Conservation (phyloP, 2,329 filamentous ascomycete species). For the Thermothelomyces thermophilus region DNA sequence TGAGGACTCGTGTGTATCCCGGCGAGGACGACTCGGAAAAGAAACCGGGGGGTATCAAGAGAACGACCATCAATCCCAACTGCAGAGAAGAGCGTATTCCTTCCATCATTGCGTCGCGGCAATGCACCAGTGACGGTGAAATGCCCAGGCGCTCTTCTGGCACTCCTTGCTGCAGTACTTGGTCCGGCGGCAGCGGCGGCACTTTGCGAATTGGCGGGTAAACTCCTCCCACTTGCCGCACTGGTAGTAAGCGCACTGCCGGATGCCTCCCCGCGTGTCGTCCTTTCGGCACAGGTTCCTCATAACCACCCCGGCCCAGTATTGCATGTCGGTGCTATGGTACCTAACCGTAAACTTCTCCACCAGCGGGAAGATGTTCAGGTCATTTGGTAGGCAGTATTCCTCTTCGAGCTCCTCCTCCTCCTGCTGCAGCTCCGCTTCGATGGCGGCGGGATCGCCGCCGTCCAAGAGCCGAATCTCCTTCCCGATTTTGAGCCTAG, state of each 20-base stretch:
- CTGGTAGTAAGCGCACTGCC: conserved; percentile 96
- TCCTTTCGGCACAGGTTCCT: conserved; percentile 97
- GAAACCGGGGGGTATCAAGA: conserved; percentile 26
- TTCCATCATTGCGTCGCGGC: conserved; percentile 51
- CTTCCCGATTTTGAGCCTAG: conserved; percentile 80
- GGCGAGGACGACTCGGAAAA: conserved; percentile 4
- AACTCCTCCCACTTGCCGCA: conserved; percentile 98
- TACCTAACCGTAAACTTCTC: conserved; percentile 97
- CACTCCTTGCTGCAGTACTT: conserved; percentile 99
- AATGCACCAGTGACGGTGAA: conserved; percentile 96
- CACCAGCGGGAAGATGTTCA: conserved; percentile 96
- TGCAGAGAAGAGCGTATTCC: neutral
- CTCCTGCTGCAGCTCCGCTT: conserved; percentile 34
- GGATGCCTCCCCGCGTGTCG: conserved; percentile 85
- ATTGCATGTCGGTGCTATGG: conserved; percentile 96
- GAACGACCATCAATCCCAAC: conserved; percentile 16
- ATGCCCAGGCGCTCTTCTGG: conserved; percentile 98
- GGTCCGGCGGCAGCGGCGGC: conserved; percentile 86
- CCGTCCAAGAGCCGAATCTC: conserved; percentile 77
- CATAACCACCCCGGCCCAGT: conserved; percentile 99
- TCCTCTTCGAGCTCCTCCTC: conserved; percentile 72
- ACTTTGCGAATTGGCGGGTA: conserved; percentile 95
- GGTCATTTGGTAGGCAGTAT: conserved; percentile 85
- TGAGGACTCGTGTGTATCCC: neutral
- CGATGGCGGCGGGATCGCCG: conserved; percentile 40